Base-by-base conservation (phyloP, 805 yeast genomes). In the Kuraishia hungarica region DNA sequence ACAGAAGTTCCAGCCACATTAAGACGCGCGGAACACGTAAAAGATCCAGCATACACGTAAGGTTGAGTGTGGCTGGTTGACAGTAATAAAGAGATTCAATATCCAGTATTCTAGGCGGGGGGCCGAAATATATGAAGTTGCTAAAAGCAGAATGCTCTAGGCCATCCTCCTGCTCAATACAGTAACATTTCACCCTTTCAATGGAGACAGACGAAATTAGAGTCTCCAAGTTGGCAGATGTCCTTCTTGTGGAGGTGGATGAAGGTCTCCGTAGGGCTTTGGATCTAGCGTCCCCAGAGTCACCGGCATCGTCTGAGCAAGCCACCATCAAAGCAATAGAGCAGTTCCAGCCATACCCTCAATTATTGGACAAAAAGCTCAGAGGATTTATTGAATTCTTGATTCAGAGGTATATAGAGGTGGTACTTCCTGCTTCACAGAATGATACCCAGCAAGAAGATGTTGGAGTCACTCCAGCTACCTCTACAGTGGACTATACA, bases 341-440 rank as follows among this genome's bases (percentile, higher is more conserved):
- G 52, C 80, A 79, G 59, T 82, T 81, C 59, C 86, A 81, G 61
- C 75, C 78, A 2, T 71, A 69, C 48, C 87, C 87, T 0, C 80
- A 76, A 54, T 67, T 81, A 17, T 63, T 83, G 2, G 86, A 82
- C 61, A 49, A 62, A 0, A 60, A 65, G 10, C 64, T 83, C n/a
- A 61, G 66, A 1, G 15, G 39, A 0, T 75, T 74, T 57, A 63
- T 79, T 1, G 64, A 60, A 2, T 50, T 21, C 0, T 56, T 80
- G 13, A 59, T 72, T 1, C 50, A 57, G 1, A 20, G 60, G 0
- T 79, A 72, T 59, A 55, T 68, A 20, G 48, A 39, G 20, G 28
- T 50, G 13, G 54, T 53, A 17, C 51, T 56, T 51, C 26, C 20
- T 13, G 39, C 26, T 17, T 4, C 43, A 13, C n/a, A 8, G n/a